Conservation (phyloP, 108 stramenopile genomes). For the Asterionellopsis glacialis region DNA sequence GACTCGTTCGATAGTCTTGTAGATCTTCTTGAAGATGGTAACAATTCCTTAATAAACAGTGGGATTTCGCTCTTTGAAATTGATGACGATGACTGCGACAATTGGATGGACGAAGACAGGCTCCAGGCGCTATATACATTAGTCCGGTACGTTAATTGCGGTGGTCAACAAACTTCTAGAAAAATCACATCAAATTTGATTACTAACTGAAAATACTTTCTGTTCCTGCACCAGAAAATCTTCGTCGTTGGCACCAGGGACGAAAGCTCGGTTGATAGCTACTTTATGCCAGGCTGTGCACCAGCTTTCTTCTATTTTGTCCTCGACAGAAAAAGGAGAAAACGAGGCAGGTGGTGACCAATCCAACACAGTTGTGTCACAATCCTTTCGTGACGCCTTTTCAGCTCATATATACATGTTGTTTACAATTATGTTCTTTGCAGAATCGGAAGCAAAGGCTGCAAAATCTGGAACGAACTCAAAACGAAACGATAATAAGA, state of each 20-base stretch:
- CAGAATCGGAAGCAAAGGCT: conserved; percentile 69
- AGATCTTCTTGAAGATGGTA: conserved; percentile 51
- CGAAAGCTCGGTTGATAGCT: conserved; percentile 45
- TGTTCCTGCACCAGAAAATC: conserved; percentile 46
- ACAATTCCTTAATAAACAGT: conserved; percentile 32
- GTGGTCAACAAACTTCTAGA: background rate
- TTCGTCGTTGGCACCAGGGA: conserved; percentile 51
- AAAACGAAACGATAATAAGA: conserved; percentile 20
- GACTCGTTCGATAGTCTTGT: conserved; percentile 72
- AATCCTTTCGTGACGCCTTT: conserved; percentile 69
- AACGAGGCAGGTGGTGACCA: conserved; percentile 8
- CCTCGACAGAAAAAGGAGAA: no score
- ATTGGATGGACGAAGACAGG: conserved; percentile 62
- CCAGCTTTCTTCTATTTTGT: conserved; percentile 20
- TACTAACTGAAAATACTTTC: background rate
- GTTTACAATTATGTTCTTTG: conserved; percentile 81
- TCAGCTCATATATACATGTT: conserved; percentile 87
- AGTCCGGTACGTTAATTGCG: conserved; percentile 45
- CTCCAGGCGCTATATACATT: conserved; percentile 80
- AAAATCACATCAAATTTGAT: background rate
- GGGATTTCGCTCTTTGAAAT: conserved; percentile 51
- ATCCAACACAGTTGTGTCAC: conserved; percentile 28
- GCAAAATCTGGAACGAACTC: conserved; percentile 20
- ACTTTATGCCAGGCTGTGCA: conserved; percentile 57
- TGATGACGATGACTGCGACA: conserved; percentile 36